Evolutionary conservation across 257 asterid genomes (phyloP).

Genomic region (Solanum verrucosum): DNA sequence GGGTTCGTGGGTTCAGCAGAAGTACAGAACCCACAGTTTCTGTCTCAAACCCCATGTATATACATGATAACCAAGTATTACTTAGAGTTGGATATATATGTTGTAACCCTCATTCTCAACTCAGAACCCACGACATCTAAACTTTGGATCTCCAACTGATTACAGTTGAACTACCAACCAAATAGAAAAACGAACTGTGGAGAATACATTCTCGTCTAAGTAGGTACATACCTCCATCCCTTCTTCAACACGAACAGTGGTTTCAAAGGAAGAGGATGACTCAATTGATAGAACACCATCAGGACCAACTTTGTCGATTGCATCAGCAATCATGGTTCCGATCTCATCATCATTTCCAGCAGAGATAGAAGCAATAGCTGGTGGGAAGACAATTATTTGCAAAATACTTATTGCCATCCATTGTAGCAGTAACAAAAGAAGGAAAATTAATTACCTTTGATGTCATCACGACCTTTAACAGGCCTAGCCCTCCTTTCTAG

Average conservation of each 20-base stretch:
- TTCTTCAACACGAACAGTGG: constrained; percentile 91
- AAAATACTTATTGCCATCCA: background rate
- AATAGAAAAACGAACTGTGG: background rate
- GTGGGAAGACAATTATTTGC: background rate
- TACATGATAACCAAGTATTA: background rate
- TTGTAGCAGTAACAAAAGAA: background rate
- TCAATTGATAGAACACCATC: constrained; percentile 96
- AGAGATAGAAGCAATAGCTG: constrained; percentile 91
- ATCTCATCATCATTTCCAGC: constrained; percentile 88
- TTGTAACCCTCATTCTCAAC: background rate
- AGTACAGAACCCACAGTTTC: background rate
- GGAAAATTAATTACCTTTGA: constrained; percentile 47
- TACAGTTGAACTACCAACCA: background rate
- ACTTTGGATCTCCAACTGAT: background rate
- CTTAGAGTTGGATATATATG: background rate
- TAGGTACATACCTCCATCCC: constrained; percentile 81
- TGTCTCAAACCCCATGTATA: background rate
- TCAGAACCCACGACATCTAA: background rate
- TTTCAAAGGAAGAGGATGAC: constrained; percentile 94
- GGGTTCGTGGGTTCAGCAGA: background rate
- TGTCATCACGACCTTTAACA: constrained; percentile 85
- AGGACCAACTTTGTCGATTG: constrained; percentile 97
- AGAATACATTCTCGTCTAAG: background rate
- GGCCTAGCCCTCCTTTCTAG: constrained; percentile 83
- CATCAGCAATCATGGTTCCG: constrained; percentile 90